phyloP scores from a whole-genome alignment of 2,329 filamentous ascomycete genomes.

The Leptographium procerum region DNA sequence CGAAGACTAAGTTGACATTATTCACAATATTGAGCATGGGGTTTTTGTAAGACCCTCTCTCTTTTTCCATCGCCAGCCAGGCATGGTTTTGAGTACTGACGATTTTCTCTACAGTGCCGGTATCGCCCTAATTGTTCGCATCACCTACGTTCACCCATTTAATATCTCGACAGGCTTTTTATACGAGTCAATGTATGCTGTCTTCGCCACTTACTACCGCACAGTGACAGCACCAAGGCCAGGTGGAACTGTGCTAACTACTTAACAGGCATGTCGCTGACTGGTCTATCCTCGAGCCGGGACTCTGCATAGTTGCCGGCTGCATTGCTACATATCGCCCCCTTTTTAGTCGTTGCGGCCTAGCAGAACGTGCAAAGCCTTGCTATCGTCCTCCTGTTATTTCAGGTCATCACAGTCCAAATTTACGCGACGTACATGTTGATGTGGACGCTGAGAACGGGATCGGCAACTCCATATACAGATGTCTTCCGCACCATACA shows the following conservation, averaged over 20 bases:
- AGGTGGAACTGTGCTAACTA: not conserved
- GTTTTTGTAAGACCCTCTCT: conserved; percentile 28
- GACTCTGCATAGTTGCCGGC: conserved; percentile 26
- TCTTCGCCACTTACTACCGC: too few relatives aligned
- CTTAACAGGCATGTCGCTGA: conserved; percentile 22
- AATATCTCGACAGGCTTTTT: conserved; percentile 19
- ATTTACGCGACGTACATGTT: not conserved
- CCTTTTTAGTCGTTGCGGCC: conserved; percentile 10
- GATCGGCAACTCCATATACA: not conserved
- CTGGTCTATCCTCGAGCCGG: conserved; percentile 26
- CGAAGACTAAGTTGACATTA: conserved; percentile 32
- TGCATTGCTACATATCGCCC: conserved; percentile 18
- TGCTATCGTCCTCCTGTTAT: not conserved
- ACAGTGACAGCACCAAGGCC: too few relatives aligned
- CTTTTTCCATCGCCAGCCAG: not conserved
- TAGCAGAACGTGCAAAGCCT: not conserved
- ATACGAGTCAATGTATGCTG: conserved; percentile 18
- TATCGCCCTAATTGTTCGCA: conserved; percentile 26
- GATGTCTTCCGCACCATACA: not conserved
- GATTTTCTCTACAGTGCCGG: conserved; percentile 20
- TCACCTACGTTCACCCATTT: conserved; percentile 20
- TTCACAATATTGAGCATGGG: conserved; percentile 36
- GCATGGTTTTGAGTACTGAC: not conserved
- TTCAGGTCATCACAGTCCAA: not conserved
- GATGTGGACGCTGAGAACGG: not conserved